Percentiles rank a stretch among this genome's conserved stretches.
phyloP scores from a whole-genome alignment of 2,329 filamentous ascomycete genomes.

The Bipolaris zeicola region DNA sequence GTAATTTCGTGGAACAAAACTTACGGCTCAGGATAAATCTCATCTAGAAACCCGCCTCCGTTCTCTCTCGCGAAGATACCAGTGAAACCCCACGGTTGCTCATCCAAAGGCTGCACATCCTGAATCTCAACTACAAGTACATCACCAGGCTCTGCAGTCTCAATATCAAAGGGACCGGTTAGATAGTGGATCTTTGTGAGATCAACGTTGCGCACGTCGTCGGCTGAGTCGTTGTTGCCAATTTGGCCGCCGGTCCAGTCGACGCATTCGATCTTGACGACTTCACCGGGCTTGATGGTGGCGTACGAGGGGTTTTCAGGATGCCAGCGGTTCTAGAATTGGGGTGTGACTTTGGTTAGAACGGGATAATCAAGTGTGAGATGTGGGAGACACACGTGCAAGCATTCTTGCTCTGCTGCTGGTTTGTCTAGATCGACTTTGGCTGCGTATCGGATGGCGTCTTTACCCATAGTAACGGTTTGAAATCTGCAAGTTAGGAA shows the following conservation, averaged over 20 bases:
- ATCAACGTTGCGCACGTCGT: conserved; percentile 84
- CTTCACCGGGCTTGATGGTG: conserved; percentile 80
- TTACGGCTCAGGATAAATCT: conserved; percentile 82
- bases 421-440: conserved; percentile 76
- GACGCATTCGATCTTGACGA: conserved; percentile 90
- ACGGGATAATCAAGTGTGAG: neutral
- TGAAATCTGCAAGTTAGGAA: neutral
- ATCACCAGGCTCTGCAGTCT: conserved; percentile 83
- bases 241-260: conserved; percentile 82
- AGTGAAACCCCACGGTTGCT: conserved; percentile 89
- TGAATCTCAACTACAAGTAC: conserved; percentile 87
- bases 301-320: conserved; percentile 78
- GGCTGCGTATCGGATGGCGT: conserved; percentile 70
- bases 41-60: conserved; percentile 86
- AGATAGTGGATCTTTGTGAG: conserved; percentile 86
- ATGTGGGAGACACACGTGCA: conserved; percentile 64
- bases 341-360: too few species aligned
- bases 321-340: conserved; percentile 82
- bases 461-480: conserved; percentile 51
- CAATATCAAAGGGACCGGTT: conserved; percentile 85
- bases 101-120: conserved; percentile 86
- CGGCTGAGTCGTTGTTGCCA: conserved; percentile 84
- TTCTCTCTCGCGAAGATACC: conserved; percentile 81
- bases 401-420: conserved; percentile 68
- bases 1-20: conserved; percentile 26